Conservation (phyloP, 345 rosid genomes). For the Salix suchowensis region DNA sequence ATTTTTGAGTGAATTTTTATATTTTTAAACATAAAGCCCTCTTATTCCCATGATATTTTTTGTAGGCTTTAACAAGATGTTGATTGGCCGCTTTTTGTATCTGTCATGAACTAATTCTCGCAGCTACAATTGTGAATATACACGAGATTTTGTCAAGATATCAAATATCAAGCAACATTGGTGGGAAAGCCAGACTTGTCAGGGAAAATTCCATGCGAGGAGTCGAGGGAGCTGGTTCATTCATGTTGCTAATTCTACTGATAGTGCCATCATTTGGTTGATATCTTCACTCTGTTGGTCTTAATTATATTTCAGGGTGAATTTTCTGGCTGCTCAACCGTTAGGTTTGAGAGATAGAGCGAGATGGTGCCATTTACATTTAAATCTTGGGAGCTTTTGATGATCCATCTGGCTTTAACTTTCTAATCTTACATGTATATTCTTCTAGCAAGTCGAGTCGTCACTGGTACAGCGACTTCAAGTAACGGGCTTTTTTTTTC, state of each 20-base stretch:
- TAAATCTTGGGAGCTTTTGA: too few relatives aligned
- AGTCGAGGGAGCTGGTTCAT: neutral
- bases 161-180: neutral
- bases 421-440: neutral
- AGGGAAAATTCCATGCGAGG: neutral
- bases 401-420: neutral
- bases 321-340: neutral
- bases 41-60: neutral
- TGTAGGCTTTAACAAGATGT: neutral
- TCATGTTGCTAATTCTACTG: neutral
- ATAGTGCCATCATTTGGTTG: neutral
- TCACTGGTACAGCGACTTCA: too few relatives aligned
- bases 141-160: neutral
- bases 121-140: neutral
- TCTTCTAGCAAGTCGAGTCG: too few relatives aligned
- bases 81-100: neutral
- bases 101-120: neutral
- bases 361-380: neutral
- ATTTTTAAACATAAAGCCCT: neutral
- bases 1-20: too few relatives aligned
- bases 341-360: neutral
- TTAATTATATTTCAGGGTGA: neutral
- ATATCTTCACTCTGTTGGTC: neutral
- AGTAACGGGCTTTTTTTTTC: too few relatives aligned
- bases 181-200: neutral